Evolutionary conservation across 257 asterid species (phyloP), one percentile per base, ranked within the genome.

Genomic region (Solanum dulcamara): DNA sequence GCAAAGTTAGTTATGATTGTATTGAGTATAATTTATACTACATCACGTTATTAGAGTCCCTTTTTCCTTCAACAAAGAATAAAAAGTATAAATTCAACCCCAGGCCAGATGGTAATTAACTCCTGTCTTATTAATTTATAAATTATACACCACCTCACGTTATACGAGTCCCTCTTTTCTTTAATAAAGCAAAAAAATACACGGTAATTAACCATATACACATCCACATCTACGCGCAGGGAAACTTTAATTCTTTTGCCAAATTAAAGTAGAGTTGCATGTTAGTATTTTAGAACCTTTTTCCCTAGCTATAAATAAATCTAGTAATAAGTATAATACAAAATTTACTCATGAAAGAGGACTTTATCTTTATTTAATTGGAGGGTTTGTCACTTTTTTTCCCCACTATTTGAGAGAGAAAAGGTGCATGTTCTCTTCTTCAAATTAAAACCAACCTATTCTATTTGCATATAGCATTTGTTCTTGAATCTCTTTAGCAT

Each of bases 401-500:
- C 7, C 26, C n/a, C n/a, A n/a, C n/a, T n/a, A n/a, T 57, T 22
- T 32, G 42, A 75, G 24, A 79, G 71, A 66, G 46, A 71, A 80
- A 75, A 80, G 81, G 60, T 75, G 15, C 64, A 57, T 53, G 66
- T 79, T 67, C 82, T 64, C 80, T 44, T 85, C 87, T 81, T 60
- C 85, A 75, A 64, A 59, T 59, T 51, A 83, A 86, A 84, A 81
- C 86, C 86, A 51, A 50, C 89, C 50, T 81, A 48, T 81, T 75
- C 85, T 55, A 87, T 55, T 44, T 83, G 85, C 84, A 80, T 71
- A 75, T 53, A 28, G 87, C 89, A 88, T 88, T 86, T 88, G 90
- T 88, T 88, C 90, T 80, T 67, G 90, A 88, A 86, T 88, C 89
- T 88, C 84, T 79, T 79, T 46, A 3, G 83, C 62, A 79, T 80